Evolutionary conservation across 1,284 basidiomycete species (phyloP).

Genomic region (Sporisorium iseilematis-ciliati): DNA sequence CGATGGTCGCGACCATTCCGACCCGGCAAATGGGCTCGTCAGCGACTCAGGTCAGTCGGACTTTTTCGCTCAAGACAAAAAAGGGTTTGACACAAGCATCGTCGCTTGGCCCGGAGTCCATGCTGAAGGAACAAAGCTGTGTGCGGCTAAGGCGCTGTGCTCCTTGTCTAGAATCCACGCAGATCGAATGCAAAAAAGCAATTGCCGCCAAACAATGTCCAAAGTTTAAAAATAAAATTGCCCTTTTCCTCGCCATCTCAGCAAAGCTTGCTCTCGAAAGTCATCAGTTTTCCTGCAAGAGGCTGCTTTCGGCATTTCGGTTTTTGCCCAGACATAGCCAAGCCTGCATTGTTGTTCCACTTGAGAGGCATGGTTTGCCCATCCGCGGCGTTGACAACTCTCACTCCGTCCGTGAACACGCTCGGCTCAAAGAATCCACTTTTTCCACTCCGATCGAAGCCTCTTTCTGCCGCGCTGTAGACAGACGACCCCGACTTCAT

Average conservation of each 20-base stretch:
- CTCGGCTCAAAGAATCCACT: not conserved
- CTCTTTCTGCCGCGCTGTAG: not conserved
- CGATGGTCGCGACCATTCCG: conserved; percentile 7
- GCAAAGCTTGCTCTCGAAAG: not conserved
- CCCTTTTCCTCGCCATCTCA: not conserved
- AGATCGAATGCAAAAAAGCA: conserved; percentile 1
- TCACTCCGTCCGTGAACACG: not conserved
- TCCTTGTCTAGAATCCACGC: not conserved
- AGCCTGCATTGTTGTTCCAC: not conserved
- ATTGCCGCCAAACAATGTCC: conserved; percentile 1
- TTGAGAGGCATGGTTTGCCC: not conserved
- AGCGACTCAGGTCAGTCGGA: not conserved
- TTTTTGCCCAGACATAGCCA: not conserved
- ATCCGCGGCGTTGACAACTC: no score
- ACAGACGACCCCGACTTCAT: no score
- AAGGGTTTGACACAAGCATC: conserved; percentile 4
- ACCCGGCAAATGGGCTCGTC: not conserved
- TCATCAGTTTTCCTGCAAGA: not conserved
- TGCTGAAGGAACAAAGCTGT: not conserved
- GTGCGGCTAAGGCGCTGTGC: conserved; percentile 1
- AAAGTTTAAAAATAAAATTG: not conserved
- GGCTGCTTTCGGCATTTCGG: not conserved
- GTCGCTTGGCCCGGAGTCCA: not conserved
- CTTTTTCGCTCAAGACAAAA: not conserved
- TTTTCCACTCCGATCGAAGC: not conserved